Base-by-base conservation (phyloP, 257 asterid genomes). In the Jasminum sambac region DNA sequence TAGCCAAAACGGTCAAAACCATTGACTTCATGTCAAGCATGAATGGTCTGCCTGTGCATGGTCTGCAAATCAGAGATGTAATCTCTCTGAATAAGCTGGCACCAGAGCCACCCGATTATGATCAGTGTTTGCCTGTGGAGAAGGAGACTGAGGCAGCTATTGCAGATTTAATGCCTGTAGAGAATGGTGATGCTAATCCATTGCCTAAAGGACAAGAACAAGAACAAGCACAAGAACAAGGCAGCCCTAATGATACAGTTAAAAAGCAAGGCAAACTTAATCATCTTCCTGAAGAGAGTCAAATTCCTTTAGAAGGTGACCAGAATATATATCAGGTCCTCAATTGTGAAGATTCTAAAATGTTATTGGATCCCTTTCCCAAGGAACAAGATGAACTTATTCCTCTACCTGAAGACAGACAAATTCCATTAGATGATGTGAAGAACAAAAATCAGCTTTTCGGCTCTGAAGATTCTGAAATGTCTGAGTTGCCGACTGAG, bases 11-110 rank as follows among this genome's bases (percentile, higher is more conserved):
- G 12, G 88, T 73, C 72, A 86, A 89, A 77, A 61, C 83, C 76
- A 75, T 84, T 21, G 79, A 84, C 77, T 85, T 88, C 73, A 61
- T 78, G 65, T 83, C 92, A 6, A 72, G 81, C 64, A 67, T 85
- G 82, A 86, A 89, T 67, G 87, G 86, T 63, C 71, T 89, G 75
- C 95, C 97, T 66, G 79, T 82, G 11, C 90, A 81, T 74, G 95
- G 95, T 67, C 80, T 92, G 68, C 87, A 75, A 79, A 79, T 90
- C 67, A 84, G 78, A 66, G 91, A 88, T 78, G 66, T 88, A 61
- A 66, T 85, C 26, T 21, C 68, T 58, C 19, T 30, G 42, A 64
- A 67, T 26, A 76, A 62, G 70, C 21, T 58, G 57, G 72, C 43
- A 46, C 69, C 70, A 10, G 73, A 74, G 75, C 78, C 69, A 16